A percentile compares a stretch with the other conserved stretches of the same genome.
These are phyloP conservation scores for Beauveria varroae DNA, from an alignment of 2,329 filamentous ascomycete genomes.

Conservation along the genomic window DNA sequence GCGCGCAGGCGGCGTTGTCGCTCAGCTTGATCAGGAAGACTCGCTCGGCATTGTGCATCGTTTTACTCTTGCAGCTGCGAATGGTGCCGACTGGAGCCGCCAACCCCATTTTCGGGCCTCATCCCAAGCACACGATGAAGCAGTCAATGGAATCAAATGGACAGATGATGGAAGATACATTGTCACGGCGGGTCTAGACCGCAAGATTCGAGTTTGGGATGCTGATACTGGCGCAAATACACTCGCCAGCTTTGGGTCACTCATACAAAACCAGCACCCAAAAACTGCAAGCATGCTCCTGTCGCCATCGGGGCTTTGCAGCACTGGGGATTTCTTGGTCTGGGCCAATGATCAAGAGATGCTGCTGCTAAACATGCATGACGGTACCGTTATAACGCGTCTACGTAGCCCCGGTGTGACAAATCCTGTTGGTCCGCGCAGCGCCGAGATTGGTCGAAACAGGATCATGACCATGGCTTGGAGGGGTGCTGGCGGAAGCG, in stretches of 20 bases:
- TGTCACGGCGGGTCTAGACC: conserved; percentile 75
- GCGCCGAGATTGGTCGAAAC: conserved; percentile 52
- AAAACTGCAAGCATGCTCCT: conserved; percentile 55
- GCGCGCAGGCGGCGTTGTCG: conserved; percentile 67
- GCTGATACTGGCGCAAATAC: conserved; percentile 75
- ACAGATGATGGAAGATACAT: conserved; percentile 71
- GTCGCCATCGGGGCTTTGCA: conserved; percentile 51
- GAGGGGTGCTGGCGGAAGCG: conserved; percentile 52
- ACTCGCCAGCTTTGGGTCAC: conserved; percentile 77
- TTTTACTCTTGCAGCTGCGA: conserved; percentile 25
- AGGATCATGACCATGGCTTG: conserved; percentile 71
- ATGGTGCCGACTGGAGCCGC: conserved; percentile 23
- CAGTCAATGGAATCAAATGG: conserved; percentile 82
- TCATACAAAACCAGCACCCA: conserved; percentile 65
- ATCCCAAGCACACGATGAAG: conserved; percentile 65
- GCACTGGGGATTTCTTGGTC: conserved; percentile 59
- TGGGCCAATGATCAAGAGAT: conserved; percentile 81
- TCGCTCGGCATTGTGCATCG: conserved; percentile 55
- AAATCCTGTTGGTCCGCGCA: conserved; percentile 31
- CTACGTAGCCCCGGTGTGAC: conserved; percentile 56
- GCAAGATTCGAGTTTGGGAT: conserved; percentile 82
- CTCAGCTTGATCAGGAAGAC: conserved; percentile 77
- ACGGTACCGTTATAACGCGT: conserved; percentile 65
- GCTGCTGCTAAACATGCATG: conserved; percentile 68
- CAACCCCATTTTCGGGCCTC: conserved; percentile 37